phyloP scores from a whole-genome alignment of 495 filamentous ascomycete genomes.

The Neurospora sp. region DNA sequence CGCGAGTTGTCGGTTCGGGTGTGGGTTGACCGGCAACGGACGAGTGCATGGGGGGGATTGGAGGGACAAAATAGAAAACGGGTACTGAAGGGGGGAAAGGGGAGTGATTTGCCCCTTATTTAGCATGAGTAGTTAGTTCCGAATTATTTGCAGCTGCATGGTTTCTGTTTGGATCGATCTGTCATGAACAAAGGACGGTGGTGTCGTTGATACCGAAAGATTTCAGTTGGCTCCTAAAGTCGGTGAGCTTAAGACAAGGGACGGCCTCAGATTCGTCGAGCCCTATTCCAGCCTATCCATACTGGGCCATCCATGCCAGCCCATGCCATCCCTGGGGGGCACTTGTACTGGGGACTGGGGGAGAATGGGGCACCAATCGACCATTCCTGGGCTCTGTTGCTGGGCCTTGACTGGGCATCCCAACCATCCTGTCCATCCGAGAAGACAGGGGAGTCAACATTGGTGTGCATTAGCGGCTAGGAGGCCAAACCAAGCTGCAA shows the following conservation, averaged over 20 bases:
- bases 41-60: not conserved
- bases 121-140: constrained; percentile 2
- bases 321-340: not conserved
- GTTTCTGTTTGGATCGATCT: constrained; percentile 6
- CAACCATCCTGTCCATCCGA: constrained; percentile 6
- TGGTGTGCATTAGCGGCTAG: constrained; percentile 16
- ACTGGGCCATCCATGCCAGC: not conserved
- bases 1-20: not conserved
- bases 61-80: not conserved
- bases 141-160: constrained; percentile 9
- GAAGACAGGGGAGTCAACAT: constrained; percentile 13
- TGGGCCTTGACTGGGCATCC: not conserved
- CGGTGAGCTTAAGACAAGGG: constrained; percentile 25
- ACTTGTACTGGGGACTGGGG: not conserved
- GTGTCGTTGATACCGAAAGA: constrained; percentile 14
- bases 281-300: constrained; percentile 1
- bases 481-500: constrained; percentile 14
- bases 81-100: not conserved
- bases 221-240: constrained; percentile 15
- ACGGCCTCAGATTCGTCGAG: not conserved
- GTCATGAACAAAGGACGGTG: not conserved
- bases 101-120: not conserved
- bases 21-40: not conserved
- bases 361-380: not conserved
- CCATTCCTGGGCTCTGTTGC: not conserved